A percentile compares a stretch with the other conserved stretches of the same genome.
Evolutionary conservation across 192 early-diverging fungal genomes (phyloP).

Genomic region (Coemansia sp.): DNA sequence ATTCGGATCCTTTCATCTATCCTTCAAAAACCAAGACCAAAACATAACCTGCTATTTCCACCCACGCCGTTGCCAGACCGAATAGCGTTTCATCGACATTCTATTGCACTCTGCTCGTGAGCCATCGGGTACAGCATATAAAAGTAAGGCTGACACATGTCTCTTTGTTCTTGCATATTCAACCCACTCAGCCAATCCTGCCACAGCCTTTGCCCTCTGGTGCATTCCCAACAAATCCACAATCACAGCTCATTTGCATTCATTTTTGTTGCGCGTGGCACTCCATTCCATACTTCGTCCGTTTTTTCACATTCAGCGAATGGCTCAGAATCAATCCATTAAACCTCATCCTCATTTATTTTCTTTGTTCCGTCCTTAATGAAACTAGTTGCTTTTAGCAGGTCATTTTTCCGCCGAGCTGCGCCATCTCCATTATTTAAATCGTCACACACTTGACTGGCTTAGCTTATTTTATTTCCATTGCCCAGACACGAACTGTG

Average conservation of each 20-base stretch:
- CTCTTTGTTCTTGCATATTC: background rate
- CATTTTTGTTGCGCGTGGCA: no score
- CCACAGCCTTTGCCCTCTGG: no score
- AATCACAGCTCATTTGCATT: no score
- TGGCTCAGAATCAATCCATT: background rate
- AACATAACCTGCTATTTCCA: background rate
- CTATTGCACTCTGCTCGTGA: background rate
- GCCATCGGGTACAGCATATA: background rate
- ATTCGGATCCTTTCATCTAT: background rate
- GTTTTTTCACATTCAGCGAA: background rate
- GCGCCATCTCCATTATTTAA: background rate
- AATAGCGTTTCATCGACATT: background rate
- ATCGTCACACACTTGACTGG: background rate
- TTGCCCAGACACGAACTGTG: no score
- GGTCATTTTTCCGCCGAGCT: background rate
- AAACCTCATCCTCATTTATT: no score
- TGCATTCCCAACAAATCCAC: no score
- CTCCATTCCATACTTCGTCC: no score
- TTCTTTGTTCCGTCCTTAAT: background rate
- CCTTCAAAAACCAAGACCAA: background rate
- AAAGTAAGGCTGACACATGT: background rate
- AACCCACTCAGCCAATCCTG: background rate
- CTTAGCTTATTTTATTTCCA: no score
- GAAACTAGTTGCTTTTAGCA: background rate
- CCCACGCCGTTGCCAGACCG: background rate